Evolutionary conservation across 2,329 filamentous ascomycete species (phyloP).

Genomic region (Mycosphaerella arachidis): DNA sequence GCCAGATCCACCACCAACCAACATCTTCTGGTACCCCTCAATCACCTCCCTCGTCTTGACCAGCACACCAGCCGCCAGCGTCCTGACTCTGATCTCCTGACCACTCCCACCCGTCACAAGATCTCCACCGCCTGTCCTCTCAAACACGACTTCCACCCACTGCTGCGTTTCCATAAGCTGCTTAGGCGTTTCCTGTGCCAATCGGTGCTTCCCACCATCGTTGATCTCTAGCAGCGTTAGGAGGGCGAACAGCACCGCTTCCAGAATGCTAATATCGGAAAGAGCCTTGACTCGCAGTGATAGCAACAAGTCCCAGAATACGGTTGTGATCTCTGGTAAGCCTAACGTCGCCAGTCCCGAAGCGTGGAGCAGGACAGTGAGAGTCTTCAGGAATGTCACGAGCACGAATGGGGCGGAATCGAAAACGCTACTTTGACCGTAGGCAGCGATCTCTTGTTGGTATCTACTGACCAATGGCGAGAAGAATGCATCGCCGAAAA

Average conservation of each 20-base stretch:
- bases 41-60: constrained; percentile 76
- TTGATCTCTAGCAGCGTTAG: constrained; percentile 80
- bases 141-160: constrained; percentile 78
- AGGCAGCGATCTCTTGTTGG: constrained; percentile 33
- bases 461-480: constrained; percentile 75
- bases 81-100: constrained; percentile 76
- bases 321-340: constrained; percentile 73
- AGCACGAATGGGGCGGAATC: constrained; percentile 72
- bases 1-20: constrained; percentile 55
- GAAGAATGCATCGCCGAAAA: constrained; percentile 77
- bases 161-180: constrained; percentile 81
- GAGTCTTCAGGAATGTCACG: constrained; percentile 75
- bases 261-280: constrained; percentile 56
- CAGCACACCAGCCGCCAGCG: constrained; percentile 70
- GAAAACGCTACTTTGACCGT: constrained; percentile 48
- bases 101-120: constrained; percentile 55
- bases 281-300: constrained; percentile 53
- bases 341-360: constrained; percentile 73
- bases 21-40: constrained; percentile 70
- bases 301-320: constrained; percentile 80
- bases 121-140: constrained; percentile 35
- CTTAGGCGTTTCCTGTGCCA: constrained; percentile 70
- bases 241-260: constrained; percentile 72
- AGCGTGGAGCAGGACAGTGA: constrained; percentile 77
- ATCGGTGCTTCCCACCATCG: constrained; percentile 57